phyloP scores from a whole-genome alignment of 2,329 filamentous ascomycete genomes.

The Podosphaera fusca region DNA sequence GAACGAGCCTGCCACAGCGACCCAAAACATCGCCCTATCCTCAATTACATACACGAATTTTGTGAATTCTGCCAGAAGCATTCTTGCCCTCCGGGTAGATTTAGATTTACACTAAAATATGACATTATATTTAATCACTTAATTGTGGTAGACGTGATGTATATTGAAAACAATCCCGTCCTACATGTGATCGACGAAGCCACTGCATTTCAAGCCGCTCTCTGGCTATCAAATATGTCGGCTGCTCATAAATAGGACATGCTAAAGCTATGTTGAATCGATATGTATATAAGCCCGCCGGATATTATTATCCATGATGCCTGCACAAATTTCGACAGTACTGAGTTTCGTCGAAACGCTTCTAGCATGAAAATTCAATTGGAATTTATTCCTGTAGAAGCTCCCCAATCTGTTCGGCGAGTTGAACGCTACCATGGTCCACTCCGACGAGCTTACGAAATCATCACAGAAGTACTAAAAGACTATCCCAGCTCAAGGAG shows the following conservation, averaged over 20 bases:
- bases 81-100: neutral
- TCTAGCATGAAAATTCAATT: neutral
- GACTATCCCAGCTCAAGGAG: neutral
- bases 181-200: conserved; percentile 2
- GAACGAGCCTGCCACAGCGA: neutral
- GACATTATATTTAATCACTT: conserved; percentile 2
- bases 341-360: conserved; percentile 1
- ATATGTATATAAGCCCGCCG: conserved; percentile 1
- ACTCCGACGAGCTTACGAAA: neutral
- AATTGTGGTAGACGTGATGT: conserved; percentile 2
- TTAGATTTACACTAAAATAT: neutral
- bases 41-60: neutral
- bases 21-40: neutral
- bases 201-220: conserved; percentile 1
- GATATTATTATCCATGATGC: conserved; percentile 1
- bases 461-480: neutral
- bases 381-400: conserved; percentile 1
- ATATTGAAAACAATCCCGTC: neutral
- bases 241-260: conserved; percentile 1
- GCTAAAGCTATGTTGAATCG: conserved; percentile 1
- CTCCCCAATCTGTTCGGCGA: neutral
- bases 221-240: neutral
- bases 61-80: neutral
- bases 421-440: conserved; percentile 1
- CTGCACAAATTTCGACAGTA: conserved; percentile 2